Conservation (phyloP, 148 eudicot genomes). For the Tetragonia tetragonoides region DNA sequence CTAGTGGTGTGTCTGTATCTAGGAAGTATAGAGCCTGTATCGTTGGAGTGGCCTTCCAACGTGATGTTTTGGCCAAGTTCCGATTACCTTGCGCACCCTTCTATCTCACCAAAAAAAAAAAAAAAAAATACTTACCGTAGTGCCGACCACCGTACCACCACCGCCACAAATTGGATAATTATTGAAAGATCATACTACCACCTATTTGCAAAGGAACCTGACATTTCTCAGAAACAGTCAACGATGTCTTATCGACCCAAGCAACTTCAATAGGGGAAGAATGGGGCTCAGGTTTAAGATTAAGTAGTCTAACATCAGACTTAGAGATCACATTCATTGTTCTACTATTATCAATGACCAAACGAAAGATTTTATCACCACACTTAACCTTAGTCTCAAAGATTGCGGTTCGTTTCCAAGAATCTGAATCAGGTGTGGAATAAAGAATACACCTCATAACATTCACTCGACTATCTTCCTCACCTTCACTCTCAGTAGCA, state of each 20-base stretch:
- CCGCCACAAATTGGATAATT: too few species aligned
- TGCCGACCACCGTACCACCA: too few species aligned
- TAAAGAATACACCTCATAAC: neutral
- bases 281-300: neutral
- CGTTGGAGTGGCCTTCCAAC: too few species aligned
- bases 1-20: too few species aligned
- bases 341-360: slow-evolving; percentile 5
- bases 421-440: neutral
- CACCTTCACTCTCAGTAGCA: neutral
- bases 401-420: neutral
- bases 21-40: too few species aligned
- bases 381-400: slow-evolving; percentile 7
- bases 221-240: neutral
- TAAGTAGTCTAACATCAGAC: neutral
- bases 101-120: too few species aligned
- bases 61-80: too few species aligned
- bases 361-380: neutral
- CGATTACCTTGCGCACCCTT: too few species aligned
- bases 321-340: slow-evolving; percentile 1
- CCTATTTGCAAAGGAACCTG: neutral
- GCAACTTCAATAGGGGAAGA: neutral
- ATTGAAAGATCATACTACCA: too few species aligned
- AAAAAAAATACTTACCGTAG: too few species aligned
- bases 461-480: neutral
- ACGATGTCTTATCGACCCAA: neutral